Conservation (phyloP, 2,329 filamentous ascomycete species). For the Fusarium sp. region DNA sequence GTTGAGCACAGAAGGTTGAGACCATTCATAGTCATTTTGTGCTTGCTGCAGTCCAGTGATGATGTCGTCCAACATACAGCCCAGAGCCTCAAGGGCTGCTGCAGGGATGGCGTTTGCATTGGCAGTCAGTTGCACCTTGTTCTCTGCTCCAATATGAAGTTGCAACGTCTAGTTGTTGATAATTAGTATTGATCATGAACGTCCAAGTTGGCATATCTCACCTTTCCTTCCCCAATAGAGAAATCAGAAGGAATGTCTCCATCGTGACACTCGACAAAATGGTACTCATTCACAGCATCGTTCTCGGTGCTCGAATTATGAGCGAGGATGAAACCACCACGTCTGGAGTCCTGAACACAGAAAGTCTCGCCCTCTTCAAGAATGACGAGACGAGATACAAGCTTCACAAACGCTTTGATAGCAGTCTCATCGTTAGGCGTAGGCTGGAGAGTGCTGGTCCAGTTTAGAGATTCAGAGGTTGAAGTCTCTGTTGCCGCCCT, state of each 20-base stretch:
- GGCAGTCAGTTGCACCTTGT: background rate
- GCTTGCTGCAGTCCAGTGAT: background rate
- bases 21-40: background rate
- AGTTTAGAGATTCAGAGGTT: background rate
- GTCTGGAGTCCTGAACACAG: constrained; percentile 12
- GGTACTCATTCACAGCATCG: fast-evolving
- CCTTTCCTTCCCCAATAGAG: constrained; percentile 23
- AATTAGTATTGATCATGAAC: background rate
- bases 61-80: constrained; percentile 10
- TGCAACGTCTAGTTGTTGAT: background rate
- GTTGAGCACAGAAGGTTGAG: constrained; percentile 19
- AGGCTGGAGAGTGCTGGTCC: constrained; percentile 4
- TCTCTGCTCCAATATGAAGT: background rate
- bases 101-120: background rate
- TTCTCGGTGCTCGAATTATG: background rate
- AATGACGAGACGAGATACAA: constrained; percentile 7
- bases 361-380: constrained; percentile 10
- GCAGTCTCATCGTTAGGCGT: background rate
- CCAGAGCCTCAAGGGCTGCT: constrained; percentile 1
- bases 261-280: background rate
- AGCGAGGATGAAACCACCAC: constrained; percentile 3
- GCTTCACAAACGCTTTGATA: constrained; percentile 8
- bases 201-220: background rate
- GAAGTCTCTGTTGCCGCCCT: background rate
- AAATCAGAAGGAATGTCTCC: constrained; percentile 10